Conservation (phyloP, 306 rosid species). For the Gillenia trifoliata region DNA sequence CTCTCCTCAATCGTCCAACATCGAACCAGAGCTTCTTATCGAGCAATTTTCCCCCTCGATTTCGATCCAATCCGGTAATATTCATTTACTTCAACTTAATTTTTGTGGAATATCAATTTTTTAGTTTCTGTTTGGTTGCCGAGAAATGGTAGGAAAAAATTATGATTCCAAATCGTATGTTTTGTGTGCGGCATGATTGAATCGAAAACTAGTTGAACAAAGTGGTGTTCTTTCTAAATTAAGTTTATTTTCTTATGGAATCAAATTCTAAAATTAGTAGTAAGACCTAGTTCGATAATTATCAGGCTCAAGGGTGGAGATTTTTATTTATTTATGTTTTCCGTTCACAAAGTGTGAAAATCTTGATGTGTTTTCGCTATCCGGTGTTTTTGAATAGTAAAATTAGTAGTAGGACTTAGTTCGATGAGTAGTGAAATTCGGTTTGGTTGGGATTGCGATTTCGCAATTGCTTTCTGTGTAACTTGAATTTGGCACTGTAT, state of each 20-base stretch:
- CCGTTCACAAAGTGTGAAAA: background rate
- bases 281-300: background rate
- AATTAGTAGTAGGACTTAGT: background rate
- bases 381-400: background rate
- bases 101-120: background rate
- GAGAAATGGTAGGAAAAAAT: conserved; percentile 7
- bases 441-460: background rate
- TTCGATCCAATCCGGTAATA: background rate
- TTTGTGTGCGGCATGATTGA: background rate
- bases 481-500: background rate
- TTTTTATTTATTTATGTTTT: background rate
- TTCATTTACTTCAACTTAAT: background rate
- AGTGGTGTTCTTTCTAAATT: background rate
- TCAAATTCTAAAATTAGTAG: background rate
- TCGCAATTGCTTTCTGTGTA: background rate
- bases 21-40: conserved; percentile 13
- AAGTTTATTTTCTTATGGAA: background rate
- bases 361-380: background rate
- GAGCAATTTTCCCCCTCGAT: background rate
- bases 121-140: conserved; percentile 8
- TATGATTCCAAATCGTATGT: background rate
- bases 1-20: conserved; percentile 18
- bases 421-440: background rate
- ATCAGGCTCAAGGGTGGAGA: background rate
- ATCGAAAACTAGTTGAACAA: background rate